A percentile compares a stretch with the other conserved stretches of the same genome.
phyloP scores from a whole-genome alignment of 306 rosid genomes.

The Oxytropis ochrocephala region DNA sequence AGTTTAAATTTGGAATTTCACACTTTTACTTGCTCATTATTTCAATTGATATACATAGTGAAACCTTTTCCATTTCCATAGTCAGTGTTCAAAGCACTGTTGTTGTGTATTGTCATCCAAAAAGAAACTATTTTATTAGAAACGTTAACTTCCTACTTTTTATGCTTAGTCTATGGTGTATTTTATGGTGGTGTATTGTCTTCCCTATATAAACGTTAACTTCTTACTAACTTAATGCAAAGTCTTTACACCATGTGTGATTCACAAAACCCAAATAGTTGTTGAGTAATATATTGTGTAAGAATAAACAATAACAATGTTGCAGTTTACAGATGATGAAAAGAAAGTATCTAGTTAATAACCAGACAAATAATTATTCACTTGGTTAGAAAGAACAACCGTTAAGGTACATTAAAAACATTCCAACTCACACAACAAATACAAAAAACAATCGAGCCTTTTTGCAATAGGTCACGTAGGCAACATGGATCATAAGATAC shows the following conservation, averaged over 20 bases:
- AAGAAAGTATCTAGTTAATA: neutral
- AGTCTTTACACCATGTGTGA: neutral
- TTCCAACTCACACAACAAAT: neutral
- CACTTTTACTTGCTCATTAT: neutral
- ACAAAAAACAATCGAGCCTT: neutral
- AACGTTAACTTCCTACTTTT: neutral
- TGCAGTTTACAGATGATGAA: neutral
- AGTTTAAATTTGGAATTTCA: neutral
- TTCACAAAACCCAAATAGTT: neutral
- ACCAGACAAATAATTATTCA: neutral
- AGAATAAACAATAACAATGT: neutral
- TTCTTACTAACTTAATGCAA: constrained; percentile 6
- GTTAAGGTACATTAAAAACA: neutral
- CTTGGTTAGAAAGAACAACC: neutral
- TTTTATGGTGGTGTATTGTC: too few relatives aligned
- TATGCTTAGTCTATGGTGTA: too few relatives aligned
- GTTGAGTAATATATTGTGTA: neutral
- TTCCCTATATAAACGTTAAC: neutral
- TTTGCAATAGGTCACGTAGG: neutral
- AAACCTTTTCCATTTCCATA: neutral
- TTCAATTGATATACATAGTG: neutral
- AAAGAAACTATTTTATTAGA: neutral
- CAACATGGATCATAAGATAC: neutral
- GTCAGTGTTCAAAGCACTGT: neutral
- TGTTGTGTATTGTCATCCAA: neutral